Evolutionary conservation across 257 asterid genomes (phyloP).

Genomic region (Dorcoceras hygrometricum): DNA sequence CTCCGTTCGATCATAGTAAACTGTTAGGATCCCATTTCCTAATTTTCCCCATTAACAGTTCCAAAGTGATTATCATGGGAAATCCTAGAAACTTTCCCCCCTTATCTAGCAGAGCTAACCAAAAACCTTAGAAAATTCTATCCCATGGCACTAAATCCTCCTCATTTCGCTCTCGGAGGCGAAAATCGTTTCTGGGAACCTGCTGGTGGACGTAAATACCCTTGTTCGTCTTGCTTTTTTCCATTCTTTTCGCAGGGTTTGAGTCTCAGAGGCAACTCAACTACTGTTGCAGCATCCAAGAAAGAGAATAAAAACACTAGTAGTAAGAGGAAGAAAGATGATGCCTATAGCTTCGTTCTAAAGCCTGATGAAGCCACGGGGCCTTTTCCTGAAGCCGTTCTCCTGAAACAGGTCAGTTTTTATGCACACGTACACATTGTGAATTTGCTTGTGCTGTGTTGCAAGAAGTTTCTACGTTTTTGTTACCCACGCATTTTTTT

Average conservation of each 20-base stretch:
- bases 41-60: too few relatives aligned
- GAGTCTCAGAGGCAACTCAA: slow-evolving; percentile 32
- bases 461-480: neutral
- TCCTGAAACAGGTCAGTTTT: slow-evolving; percentile 64
- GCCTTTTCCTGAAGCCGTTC: slow-evolving; percentile 83
- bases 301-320: slow-evolving; percentile 30
- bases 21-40: too few relatives aligned
- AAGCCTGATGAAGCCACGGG: slow-evolving; percentile 86
- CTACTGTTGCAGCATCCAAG: slow-evolving; percentile 47
- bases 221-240: slow-evolving; percentile 26
- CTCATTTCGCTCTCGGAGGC: slow-evolving; percentile 20
- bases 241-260: slow-evolving; percentile 34
- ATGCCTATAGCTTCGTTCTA: slow-evolving; percentile 53
- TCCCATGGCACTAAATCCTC: slow-evolving; percentile 30
- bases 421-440: neutral
- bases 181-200: slow-evolving; percentile 25
- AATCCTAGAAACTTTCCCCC: neutral
- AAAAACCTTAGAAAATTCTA: neutral
- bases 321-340: slow-evolving; percentile 40
- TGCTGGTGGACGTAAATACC: slow-evolving; percentile 23
- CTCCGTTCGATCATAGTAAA: too few relatives aligned
- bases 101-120: neutral
- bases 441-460: too few relatives aligned
- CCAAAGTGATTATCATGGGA: too few relatives aligned
- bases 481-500: neutral